A percentile compares a stretch with the other conserved stretches of the same genome.
These are phyloP conservation scores for Phytophthora citricola DNA, from an alignment of 352 stramenopile species.

Conservation along the genomic window DNA sequence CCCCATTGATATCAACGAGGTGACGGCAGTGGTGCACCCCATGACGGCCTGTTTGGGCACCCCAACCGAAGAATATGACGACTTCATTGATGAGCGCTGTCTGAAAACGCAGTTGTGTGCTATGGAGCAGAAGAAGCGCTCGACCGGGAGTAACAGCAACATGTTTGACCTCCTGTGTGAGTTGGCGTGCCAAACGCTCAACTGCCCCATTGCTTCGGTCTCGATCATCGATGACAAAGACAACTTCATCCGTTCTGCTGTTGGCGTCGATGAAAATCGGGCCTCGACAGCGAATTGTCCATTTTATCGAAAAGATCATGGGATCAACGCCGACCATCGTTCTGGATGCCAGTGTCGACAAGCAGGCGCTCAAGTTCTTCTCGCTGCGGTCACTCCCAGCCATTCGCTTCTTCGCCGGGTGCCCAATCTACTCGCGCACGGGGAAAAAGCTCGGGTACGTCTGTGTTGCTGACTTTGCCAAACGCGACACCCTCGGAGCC, in stretches of 20 bases:
- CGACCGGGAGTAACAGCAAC: constrained; percentile 54
- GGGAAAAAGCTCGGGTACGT: constrained; percentile 80
- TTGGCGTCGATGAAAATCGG: constrained; percentile 52
- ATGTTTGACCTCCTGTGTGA: constrained; percentile 87
- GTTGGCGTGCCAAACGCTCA: constrained; percentile 81
- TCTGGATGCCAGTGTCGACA: constrained; percentile 75
- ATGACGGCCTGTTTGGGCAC: constrained; percentile 33
- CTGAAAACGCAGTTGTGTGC: constrained; percentile 63
- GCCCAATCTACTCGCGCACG: constrained; percentile 76
- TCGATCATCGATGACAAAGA: constrained; percentile 64
- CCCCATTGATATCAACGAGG: constrained; percentile 36
- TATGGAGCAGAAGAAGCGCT: constrained; percentile 62
- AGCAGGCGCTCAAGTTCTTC: constrained; percentile 68
- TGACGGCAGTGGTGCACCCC: constrained; percentile 44
- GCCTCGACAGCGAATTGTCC: constrained; percentile 63
- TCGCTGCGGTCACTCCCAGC: constrained; percentile 43
- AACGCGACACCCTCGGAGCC: constrained; percentile 76
- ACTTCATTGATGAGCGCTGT: constrained; percentile 65
- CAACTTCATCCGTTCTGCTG: constrained; percentile 58
- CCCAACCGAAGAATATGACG: constrained; percentile 55
- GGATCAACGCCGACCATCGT: constrained; percentile 78
- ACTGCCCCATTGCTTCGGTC: constrained; percentile 80
- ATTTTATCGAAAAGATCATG: constrained; percentile 82
- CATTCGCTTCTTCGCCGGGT: constrained; percentile 83
- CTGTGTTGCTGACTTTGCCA: constrained; percentile 77